Evolutionary conservation across 768 basidiomycete species (phyloP).

Genomic region (Rossbeevera mucosa): DNA sequence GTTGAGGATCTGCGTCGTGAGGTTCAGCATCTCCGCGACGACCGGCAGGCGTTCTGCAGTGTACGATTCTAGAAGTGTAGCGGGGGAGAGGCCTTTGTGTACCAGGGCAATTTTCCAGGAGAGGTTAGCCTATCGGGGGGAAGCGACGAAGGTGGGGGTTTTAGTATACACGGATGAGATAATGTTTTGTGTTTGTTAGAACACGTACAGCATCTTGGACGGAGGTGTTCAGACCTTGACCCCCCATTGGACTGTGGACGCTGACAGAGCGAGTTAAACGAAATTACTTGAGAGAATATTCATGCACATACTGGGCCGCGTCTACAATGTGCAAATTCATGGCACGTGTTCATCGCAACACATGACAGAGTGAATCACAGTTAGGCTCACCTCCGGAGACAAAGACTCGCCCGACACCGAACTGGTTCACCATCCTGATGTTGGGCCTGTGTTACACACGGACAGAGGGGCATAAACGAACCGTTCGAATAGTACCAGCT

Average conservation of each 20-base stretch:
- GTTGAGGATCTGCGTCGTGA: conserved; percentile 29
- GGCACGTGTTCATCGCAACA: background rate
- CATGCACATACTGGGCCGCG: conserved; percentile 36
- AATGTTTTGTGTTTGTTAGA: conserved; percentile 3
- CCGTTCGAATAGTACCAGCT: too few relatives aligned
- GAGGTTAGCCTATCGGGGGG: conserved; percentile 41
- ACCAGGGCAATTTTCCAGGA: conserved; percentile 45
- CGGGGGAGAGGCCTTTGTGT: conserved; percentile 29
- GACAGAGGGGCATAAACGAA: background rate
- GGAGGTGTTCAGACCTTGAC: conserved; percentile 35
- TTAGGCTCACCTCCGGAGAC: conserved; percentile 38
- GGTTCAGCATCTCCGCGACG: conserved; percentile 41
- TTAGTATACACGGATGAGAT: background rate
- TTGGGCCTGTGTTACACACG: conserved; percentile 35
- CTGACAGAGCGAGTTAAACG: conserved; percentile 3
- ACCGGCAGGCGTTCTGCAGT: conserved; percentile 43
- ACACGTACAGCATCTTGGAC: conserved; percentile 36
- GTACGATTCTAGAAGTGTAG: conserved; percentile 38
- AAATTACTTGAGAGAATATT: background rate
- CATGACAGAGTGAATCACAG: background rate
- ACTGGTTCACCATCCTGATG: conserved; percentile 44
- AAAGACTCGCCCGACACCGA: conserved; percentile 42
- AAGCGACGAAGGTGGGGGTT: background rate
- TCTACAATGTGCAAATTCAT: conserved; percentile 30
- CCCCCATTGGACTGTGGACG: conserved; percentile 22